Percentiles rank a stretch among this genome's conserved stretches.
phyloP scores from a whole-genome alignment of 345 rosid species.

The Boechera divaricarpa region DNA sequence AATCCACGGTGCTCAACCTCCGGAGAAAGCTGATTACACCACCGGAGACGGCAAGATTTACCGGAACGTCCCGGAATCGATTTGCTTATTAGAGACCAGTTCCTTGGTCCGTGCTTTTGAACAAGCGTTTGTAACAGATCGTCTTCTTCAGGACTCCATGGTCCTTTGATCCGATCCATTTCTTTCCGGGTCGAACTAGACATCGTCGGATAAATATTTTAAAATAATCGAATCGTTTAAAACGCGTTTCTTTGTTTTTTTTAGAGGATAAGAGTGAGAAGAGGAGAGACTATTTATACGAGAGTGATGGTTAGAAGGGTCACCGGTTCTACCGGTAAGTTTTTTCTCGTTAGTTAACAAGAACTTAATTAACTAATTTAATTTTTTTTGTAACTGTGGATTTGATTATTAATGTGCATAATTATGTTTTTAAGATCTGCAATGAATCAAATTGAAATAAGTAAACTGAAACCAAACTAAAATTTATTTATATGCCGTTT shows the following conservation, averaged over 20 bases:
- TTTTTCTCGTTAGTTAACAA: conserved; percentile 37
- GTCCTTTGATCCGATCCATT: conserved; percentile 93
- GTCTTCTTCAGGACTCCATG: conserved; percentile 97
- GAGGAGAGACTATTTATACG: conserved; percentile 38
- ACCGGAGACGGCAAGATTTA: conserved; percentile 86
- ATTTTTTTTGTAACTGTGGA: neutral
- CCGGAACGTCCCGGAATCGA: conserved; percentile 94
- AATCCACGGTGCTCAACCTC: conserved; percentile 89
- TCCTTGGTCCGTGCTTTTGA: conserved; percentile 77
- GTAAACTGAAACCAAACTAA: neutral
- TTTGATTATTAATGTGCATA: neutral
- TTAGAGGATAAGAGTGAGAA: conserved; percentile 34
- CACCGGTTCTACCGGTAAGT: conserved; percentile 44
- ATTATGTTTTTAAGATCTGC: neutral
- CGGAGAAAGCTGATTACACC: conserved; percentile 98
- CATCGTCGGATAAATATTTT: conserved; percentile 24
- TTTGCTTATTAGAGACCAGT: conserved; percentile 94
- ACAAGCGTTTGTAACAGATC: conserved; percentile 70
- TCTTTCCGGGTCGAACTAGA: conserved; percentile 42
- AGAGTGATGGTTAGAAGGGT: conserved; percentile 28
- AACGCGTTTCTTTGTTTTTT: neutral
- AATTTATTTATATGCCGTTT: too few species aligned
- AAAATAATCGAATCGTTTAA: neutral
- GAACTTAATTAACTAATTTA: neutral
- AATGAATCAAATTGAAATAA: neutral